Evolutionary conservation across 805 yeast genomes (phyloP), one percentile per base, ranked within the genome.

Genomic region (Lipomyces sp.): DNA sequence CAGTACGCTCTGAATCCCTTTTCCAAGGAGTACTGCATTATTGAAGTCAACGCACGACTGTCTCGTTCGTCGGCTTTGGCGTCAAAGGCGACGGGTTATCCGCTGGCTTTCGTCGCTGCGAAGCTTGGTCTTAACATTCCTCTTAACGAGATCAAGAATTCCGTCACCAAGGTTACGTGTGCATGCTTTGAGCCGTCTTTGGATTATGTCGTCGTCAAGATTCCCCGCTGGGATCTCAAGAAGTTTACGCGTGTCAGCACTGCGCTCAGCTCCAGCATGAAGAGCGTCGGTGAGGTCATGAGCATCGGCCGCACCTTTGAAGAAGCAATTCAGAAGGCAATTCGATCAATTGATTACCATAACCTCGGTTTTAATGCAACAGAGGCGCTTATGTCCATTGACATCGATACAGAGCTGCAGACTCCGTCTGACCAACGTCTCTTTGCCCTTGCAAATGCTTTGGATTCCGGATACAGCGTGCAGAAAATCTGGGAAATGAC

Each of bases 221-320:
- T 91, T 70, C 98, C 98, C 70, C 82, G 98, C 74, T 91, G 98
- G 98, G 98, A 91, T 73, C 79, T 91, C 73, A 86, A 86, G 76
- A 91, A 91, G 73, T 91, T 91, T 73, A 86, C 91, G 55, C 80
- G 96, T 68, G 98, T 91, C 34, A 85, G 95, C 19, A 83, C 86
- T 45, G 77, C 82, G 68, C 79, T 91, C 62, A 84, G 93, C 8
- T 89, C 97, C 1, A 82, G 96, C 28, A 91, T 91, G 98, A 91
- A 91, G 74, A 89, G 97, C 56, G 98, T 91, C 60, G 98, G 98
- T 76, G 98, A 91, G 71, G 98, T 93, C 46, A 91, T 91, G 98
- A 80, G 91, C 61, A 87, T 91, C 65, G 98, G 98, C 65, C 80
- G 98, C 70, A 91, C 95, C 24, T 91, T 91, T 61, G 98, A 91